These are phyloP conservation scores for Malassezia obtusa DNA, from an alignment of 1,284 basidiomycete species.

Conservation along the genomic window DNA sequence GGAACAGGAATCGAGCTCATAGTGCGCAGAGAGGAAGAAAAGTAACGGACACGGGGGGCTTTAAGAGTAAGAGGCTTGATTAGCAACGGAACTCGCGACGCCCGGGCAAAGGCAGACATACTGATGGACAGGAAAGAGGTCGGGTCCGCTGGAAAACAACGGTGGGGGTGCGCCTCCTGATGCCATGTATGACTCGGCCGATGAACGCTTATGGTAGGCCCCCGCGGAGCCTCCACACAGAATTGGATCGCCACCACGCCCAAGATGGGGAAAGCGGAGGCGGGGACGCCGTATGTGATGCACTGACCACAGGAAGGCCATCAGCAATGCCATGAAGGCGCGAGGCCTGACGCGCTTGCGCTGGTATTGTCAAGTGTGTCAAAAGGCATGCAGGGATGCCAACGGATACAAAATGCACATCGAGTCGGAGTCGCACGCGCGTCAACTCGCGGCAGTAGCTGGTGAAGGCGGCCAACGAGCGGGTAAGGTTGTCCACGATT, in stretches of 20 bases:
- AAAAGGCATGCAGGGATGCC: slow-evolving; percentile 44
- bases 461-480: slow-evolving; percentile 64
- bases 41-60: neutral
- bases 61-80: slow-evolving; percentile 3
- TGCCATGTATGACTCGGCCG: slow-evolving; percentile 9
- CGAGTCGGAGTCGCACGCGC: slow-evolving; percentile 74
- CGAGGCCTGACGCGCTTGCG: slow-evolving; percentile 44
- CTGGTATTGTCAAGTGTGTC: slow-evolving; percentile 47
- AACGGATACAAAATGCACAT: slow-evolving; percentile 55
- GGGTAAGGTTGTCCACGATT: slow-evolving; percentile 78
- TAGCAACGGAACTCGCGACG: slow-evolving; percentile 9
- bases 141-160: neutral
- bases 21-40: slow-evolving; percentile 12
- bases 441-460: slow-evolving; percentile 81
- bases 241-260: neutral
- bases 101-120: slow-evolving; percentile 11
- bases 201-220: slow-evolving; percentile 1
- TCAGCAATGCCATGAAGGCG: slow-evolving; percentile 46
- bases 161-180: neutral
- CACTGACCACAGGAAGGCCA: slow-evolving; percentile 30
- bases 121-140: slow-evolving; percentile 4
- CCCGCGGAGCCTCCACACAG: slow-evolving; percentile 8
- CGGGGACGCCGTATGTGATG: slow-evolving; percentile 17
- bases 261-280: slow-evolving; percentile 16
- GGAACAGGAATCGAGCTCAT: slow-evolving; percentile 39